Evolutionary conservation across 2,329 filamentous ascomycete genomes (phyloP).

Genomic region (Aspergillus tamarii): DNA sequence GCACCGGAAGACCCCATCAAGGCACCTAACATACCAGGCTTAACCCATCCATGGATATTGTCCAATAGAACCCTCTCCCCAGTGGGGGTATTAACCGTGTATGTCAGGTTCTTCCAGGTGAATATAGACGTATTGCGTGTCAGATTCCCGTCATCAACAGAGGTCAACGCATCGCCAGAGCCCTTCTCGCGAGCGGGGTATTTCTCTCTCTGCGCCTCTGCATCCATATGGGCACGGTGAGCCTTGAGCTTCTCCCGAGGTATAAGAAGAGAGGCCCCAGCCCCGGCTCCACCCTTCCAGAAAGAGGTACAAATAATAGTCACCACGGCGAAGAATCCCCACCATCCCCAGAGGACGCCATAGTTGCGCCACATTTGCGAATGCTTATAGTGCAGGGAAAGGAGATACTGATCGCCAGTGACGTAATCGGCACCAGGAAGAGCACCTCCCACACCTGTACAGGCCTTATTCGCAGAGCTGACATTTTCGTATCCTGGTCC

Average conservation of each 20-base stretch:
- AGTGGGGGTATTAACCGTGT: conserved; percentile 65
- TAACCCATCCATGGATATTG: conserved; percentile 73
- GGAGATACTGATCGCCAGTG: conserved; percentile 62
- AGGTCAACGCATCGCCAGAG: conserved; percentile 15
- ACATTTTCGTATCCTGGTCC: conserved; percentile 32
- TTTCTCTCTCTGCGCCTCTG: conserved; percentile 49
- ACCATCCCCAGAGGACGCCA: conserved; percentile 66
- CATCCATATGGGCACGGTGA: conserved; percentile 45
- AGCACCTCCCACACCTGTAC: conserved; percentile 61
- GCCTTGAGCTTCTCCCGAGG: conserved; percentile 61
- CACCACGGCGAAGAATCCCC: conserved; percentile 60
- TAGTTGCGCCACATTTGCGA: conserved; percentile 63
- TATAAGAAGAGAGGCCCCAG: conserved; percentile 60
- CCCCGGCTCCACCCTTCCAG: conserved; percentile 59
- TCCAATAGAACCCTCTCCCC: conserved; percentile 63
- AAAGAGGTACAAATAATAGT: conserved; percentile 61
- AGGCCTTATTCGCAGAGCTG: conserved; percentile 16
- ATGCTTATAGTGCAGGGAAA: conserved; percentile 58
- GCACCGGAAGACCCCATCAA: conserved; percentile 79
- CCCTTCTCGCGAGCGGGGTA: not conserved
- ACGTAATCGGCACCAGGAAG: conserved; percentile 52
- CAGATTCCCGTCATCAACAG: conserved; percentile 34
- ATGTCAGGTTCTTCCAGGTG: conserved; percentile 73
- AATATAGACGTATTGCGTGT: conserved; percentile 69
- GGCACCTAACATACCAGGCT: conserved; percentile 75